Evolutionary conservation across 352 stramenopile species (phyloP).

Genomic region (Phytophthora palmivora): DNA sequence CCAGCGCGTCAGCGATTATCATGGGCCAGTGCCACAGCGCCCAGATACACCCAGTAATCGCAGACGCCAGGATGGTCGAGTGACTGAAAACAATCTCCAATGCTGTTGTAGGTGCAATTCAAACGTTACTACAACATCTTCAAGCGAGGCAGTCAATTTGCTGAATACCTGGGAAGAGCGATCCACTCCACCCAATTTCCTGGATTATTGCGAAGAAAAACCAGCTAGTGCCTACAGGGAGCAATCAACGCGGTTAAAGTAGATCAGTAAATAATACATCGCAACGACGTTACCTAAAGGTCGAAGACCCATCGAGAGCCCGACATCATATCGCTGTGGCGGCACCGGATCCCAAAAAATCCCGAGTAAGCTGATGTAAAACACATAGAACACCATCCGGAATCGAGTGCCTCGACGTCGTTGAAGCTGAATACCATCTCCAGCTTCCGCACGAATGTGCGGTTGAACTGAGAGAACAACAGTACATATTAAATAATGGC

Average conservation of each 20-base stretch:
- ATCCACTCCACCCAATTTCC: constrained; percentile 89
- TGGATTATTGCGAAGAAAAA: constrained; percentile 83
- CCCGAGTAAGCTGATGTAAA: constrained; percentile 82
- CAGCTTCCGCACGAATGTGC: constrained; percentile 81
- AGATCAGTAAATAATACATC: constrained; percentile 12
- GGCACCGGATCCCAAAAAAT: constrained; percentile 90
- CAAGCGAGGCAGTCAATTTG: constrained; percentile 6
- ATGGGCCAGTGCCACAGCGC: constrained; percentile 89
- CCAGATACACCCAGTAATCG: constrained; percentile 86
- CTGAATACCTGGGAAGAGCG: constrained; percentile 80
- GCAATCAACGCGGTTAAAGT: constrained; percentile 14
- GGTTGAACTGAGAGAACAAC: constrained; percentile 74
- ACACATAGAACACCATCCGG: constrained; percentile 89
- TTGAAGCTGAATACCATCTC: constrained; percentile 92
- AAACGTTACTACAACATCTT: constrained; percentile 5
- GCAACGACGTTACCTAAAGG: constrained; percentile 54
- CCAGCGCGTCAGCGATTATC: constrained; percentile 87
- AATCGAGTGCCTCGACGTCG: constrained; percentile 86
- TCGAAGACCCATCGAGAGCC: constrained; percentile 67
- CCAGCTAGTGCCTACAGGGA: constrained; percentile 79
- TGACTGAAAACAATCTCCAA: constrained; percentile 90
- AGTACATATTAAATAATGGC: constrained; percentile 2
- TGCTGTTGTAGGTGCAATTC: constrained; percentile 35
- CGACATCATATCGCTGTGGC: constrained; percentile 80
- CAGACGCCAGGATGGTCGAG: constrained; percentile 87